phyloP scores from a whole-genome alignment of 495 filamentous ascomycete species.

The Parachaetomium inaequale region DNA sequence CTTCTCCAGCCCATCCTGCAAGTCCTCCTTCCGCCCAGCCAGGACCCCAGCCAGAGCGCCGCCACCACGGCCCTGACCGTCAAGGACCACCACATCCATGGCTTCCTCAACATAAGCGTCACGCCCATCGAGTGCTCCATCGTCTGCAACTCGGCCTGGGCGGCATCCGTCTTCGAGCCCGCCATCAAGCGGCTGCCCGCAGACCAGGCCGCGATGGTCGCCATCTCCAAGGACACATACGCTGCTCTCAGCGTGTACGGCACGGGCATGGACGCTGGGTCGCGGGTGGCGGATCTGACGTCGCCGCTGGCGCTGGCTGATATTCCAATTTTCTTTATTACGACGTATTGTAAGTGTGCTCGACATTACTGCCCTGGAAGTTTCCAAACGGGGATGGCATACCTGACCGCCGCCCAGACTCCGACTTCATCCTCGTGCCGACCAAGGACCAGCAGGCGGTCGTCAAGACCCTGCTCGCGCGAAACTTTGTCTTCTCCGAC shows the following conservation, averaged over 20 bases:
- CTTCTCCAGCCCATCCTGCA: constrained; percentile 81
- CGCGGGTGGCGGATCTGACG: constrained; percentile 86
- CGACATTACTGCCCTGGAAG: not conserved
- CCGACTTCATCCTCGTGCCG: constrained; percentile 93
- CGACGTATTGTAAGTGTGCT: constrained; percentile 65
- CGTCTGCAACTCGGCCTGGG: constrained; percentile 73
- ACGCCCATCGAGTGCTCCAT: constrained; percentile 92
- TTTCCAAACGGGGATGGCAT: not conserved
- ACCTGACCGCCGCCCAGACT: constrained; percentile 38
- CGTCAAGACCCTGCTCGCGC: constrained; percentile 68
- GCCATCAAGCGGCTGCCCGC: constrained; percentile 52
- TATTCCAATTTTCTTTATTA: constrained; percentile 97
- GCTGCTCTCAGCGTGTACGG: constrained; percentile 84
- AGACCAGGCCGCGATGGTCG: constrained; percentile 51
- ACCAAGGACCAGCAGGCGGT: constrained; percentile 66
- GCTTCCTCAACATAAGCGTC: constrained; percentile 89
- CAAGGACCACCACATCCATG: constrained; percentile 55
- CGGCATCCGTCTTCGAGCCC: constrained; percentile 69
- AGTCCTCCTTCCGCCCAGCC: constrained; percentile 67
- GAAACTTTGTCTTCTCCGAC: constrained; percentile 74
- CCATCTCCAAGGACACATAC: constrained; percentile 78
- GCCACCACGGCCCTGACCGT: constrained; percentile 32
- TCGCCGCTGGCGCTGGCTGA: constrained; percentile 86
- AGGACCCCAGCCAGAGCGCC: constrained; percentile 19
- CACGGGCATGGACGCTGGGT: constrained; percentile 87